A percentile compares a stretch with the other conserved stretches of the same genome.
phyloP scores from a whole-genome alignment of 176 grass and related monocot genomes.

The Oryza coarctata region DNA sequence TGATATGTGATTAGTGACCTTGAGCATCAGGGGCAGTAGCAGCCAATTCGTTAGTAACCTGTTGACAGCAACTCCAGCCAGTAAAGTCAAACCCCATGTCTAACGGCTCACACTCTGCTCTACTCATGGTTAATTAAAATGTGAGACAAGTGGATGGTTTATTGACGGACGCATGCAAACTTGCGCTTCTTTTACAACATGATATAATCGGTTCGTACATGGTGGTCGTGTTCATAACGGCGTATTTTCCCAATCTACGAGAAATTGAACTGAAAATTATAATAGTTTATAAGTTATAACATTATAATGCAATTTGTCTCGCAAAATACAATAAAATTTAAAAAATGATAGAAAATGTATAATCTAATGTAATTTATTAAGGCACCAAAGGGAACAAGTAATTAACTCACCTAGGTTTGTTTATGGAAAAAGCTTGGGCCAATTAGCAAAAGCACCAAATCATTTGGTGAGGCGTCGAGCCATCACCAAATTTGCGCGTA shows the following conservation, averaged over 20 bases:
- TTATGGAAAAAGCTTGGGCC: not conserved
- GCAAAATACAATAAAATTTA: too few relatives aligned
- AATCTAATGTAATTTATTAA: not conserved
- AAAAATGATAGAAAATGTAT: too few relatives aligned
- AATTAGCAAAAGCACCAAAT: slow-evolving; percentile 43
- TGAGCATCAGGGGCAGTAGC: not conserved
- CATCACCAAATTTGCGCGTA: slow-evolving; percentile 33
- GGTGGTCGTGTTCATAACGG: not conserved
- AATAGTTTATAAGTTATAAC: too few relatives aligned
- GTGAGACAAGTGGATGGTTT: slow-evolving; percentile 31
- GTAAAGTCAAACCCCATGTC: slow-evolving; percentile 22
- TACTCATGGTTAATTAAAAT: not conserved
- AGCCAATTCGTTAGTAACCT: not conserved
- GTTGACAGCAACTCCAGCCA: slow-evolving; percentile 8
- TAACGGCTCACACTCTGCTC: not conserved
- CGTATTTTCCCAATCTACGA: not conserved
- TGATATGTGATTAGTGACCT: not conserved
- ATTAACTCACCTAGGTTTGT: not conserved
- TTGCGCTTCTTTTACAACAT: not conserved
- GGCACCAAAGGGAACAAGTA: not conserved
- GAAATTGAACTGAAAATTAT: too few relatives aligned
- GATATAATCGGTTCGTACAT: not conserved
- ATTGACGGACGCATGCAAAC: not conserved
- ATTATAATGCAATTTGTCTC: too few relatives aligned
- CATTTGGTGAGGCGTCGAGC: slow-evolving; percentile 53